These are phyloP conservation scores for Glycine tomentella DNA, from an alignment of 306 rosid species.

Conservation along the genomic window DNA sequence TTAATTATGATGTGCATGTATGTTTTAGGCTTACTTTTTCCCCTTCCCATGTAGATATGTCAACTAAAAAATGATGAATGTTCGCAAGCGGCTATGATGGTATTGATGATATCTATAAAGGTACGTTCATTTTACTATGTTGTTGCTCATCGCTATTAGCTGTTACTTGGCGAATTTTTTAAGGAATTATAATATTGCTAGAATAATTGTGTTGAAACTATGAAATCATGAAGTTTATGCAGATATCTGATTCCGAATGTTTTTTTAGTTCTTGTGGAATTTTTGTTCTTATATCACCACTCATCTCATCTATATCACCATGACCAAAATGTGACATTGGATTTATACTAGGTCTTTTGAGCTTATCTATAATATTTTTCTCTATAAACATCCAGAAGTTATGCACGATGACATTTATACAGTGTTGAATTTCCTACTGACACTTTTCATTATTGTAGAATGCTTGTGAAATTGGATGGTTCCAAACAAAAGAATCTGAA, in stretches of 20 bases:
- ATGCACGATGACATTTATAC: conserved; percentile 24
- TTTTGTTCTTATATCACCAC: background rate
- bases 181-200: conserved; percentile 13
- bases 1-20: background rate
- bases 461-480: conserved; percentile 85
- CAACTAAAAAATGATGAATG: conserved; percentile 46
- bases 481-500: conserved; percentile 61
- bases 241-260: conserved; percentile 1
- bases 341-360: conserved; percentile 26
- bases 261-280: conserved; percentile 22
- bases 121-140: conserved; percentile 47
- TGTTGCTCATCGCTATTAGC: conserved; percentile 17
- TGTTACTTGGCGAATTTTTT: conserved; percentile 12
- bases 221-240: conserved; percentile 14
- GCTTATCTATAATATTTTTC: conserved; percentile 27
- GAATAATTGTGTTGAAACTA: conserved; percentile 27
- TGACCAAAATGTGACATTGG: conserved; percentile 7
- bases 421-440: conserved; percentile 37
- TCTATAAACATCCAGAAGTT: conserved; percentile 19
- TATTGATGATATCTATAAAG: conserved; percentile 81
- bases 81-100: conserved; percentile 67
- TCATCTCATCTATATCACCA: background rate
- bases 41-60: conserved; percentile 60
- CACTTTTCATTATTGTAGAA: conserved; percentile 56
- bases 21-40: conserved; percentile 15